These are phyloP conservation scores for Macrotyloma uniflorum DNA, from an alignment of 306 rosid genomes.

Conservation along the genomic window DNA sequence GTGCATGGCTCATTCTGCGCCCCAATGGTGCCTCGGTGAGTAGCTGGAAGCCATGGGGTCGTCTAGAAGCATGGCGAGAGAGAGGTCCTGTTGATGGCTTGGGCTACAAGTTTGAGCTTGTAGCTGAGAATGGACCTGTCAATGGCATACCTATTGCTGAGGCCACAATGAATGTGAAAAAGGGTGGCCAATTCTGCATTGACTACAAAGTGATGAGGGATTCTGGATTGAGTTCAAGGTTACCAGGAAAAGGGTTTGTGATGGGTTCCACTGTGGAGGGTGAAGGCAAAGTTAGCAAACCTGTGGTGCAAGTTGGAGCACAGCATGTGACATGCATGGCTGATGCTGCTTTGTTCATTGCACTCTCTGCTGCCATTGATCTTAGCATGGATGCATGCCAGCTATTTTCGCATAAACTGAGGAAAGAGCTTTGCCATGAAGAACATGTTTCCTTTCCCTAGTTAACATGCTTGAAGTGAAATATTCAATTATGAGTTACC, in stretches of 20 bases:
- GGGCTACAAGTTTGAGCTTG: constrained; percentile 89
- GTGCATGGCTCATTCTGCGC: constrained; percentile 96
- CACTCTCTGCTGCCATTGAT: constrained; percentile 91
- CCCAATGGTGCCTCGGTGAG: constrained; percentile 69
- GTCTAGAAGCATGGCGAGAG: constrained; percentile 91
- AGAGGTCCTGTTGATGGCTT: constrained; percentile 77
- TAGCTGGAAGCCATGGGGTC: constrained; percentile 97
- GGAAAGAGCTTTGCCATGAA: constrained; percentile 84
- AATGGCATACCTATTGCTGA: constrained; percentile 71
- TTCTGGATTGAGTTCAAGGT: constrained; percentile 50
- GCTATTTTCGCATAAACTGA: constrained; percentile 78
- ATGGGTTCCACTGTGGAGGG: constrained; percentile 89
- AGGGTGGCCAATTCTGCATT: constrained; percentile 84
- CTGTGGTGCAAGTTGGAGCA: constrained; percentile 80
- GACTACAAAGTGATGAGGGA: constrained; percentile 55
- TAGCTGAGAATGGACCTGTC: constrained; percentile 57
- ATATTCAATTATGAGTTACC: background rate
- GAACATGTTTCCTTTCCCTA: constrained; percentile 53
- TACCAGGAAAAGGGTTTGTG: constrained; percentile 73
- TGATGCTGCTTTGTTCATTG: constrained; percentile 89
- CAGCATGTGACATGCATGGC: constrained; percentile 93
- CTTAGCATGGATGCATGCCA: constrained; percentile 97
- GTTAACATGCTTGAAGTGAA: background rate
- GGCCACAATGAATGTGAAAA: constrained; percentile 67
- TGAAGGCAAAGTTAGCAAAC: constrained; percentile 83